Evolutionary conservation across 2,329 filamentous ascomycete genomes (phyloP), one percentile per base, ranked within the genome.

Genomic region (Hypoxylon sp.): DNA sequence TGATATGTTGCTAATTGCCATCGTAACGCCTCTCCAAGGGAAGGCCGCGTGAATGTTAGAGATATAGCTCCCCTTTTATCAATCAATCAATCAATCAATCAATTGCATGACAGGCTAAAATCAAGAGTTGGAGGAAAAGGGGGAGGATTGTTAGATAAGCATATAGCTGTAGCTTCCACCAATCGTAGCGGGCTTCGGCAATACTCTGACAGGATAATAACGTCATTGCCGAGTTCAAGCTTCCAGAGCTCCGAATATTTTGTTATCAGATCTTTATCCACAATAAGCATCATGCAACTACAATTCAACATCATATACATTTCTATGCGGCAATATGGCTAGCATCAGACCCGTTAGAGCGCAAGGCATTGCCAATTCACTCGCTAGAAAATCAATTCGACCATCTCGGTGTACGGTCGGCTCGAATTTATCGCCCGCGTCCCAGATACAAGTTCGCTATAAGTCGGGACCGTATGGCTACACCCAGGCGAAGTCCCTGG

Each of bases 401-500:
- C 41, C 59, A 8, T 57, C 25, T 50, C 54, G 41, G 21, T 52
- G 47, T 8, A 41, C 46, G 19, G 14, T 19, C 4, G 45, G 39
- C 46, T 27, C 54, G 34, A 63, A 46, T 21, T n/a, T 34, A 2
- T 58, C 48, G 12, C 55, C 56, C 3, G 32, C 27, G 29, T 66
- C 71, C 50, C 70, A 69, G 56, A 70, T 69, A 45, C 68, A 77
- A 16, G 76, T 79, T 56, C 83, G 86, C 46, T 75, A 77, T 77
- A 87, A 86, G 74, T 88, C 86, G 3, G 87, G 85, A 0, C 86
- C 87, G 0, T 94, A 93, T 76, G 92, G 92, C 74, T 96, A 96
- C 81, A 92, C 91, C 43, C 92, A 95, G 80, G 90, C 92, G 69
- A 94, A 94, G 82, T 87, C 90, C n/a, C 87, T 96, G 70, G 88